Conservation (phyloP, 1,139 yeast genomes). For the Kurtzmaniella natalensis region DNA sequence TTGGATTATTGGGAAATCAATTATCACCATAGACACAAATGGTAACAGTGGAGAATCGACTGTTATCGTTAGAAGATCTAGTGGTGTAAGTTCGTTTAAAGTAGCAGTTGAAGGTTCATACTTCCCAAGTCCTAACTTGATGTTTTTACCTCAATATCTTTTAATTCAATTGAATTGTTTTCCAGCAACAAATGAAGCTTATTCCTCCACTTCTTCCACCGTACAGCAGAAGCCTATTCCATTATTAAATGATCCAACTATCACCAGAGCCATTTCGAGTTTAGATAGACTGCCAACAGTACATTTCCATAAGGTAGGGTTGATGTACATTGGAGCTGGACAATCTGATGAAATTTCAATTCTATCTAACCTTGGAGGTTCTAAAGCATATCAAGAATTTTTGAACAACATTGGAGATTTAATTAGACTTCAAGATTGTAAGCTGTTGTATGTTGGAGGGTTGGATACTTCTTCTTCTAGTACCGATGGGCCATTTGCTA, state of each 20-base stretch:
- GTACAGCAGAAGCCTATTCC: conserved; percentile 30
- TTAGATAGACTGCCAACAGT: conserved; percentile 78
- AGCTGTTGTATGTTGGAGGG: conserved; percentile 70
- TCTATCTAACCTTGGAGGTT: conserved; percentile 61
- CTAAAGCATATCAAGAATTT: conserved; percentile 57
- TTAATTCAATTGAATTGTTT: conserved; percentile 1
- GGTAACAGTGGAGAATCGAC: conserved; percentile 47
- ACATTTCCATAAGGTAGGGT: conserved; percentile 75
- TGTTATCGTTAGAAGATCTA: conserved; percentile 58
- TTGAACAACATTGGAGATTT: conserved; percentile 55
- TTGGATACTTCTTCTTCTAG: conserved; percentile 65
- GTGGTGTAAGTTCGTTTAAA: conserved; percentile 53
- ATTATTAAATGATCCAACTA: conserved; percentile 43
- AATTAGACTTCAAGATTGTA: conserved; percentile 51
- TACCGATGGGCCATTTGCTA: conserved; percentile 71
- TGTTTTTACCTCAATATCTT: conserved; percentile 1
- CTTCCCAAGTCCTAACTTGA: background rate
- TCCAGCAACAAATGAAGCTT: no score
- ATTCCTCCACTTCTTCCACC: conserved; percentile 20
- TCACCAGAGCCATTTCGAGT: conserved; percentile 55
- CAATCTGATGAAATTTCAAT: conserved; percentile 65
- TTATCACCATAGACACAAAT: conserved; percentile 56
- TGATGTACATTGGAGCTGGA: conserved; percentile 66
- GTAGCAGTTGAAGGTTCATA: conserved; percentile 38
- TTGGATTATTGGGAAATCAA: conserved; percentile 63